Evolutionary conservation across 257 asterid genomes (phyloP), one percentile per base, ranked within the genome.

Genomic region (Lithospermum erythrorhizon): DNA sequence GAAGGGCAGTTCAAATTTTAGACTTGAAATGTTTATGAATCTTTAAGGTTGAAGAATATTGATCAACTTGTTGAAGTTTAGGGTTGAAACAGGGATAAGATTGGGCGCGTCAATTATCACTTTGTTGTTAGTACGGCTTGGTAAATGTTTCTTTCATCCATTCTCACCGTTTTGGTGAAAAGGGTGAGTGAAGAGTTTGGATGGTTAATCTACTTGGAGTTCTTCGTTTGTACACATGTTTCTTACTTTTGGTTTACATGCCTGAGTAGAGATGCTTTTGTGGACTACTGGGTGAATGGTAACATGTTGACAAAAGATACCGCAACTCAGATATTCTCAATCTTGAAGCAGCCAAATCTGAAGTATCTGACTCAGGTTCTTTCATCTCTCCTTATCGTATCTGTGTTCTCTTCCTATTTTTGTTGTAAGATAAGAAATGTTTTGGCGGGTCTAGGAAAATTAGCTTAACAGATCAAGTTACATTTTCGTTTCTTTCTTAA

Each of bases 271-370:
- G 97, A 87, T 79, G 95, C 97, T 10, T 94, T 94, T 83, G 90
- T 83, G 18, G 82, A 94, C 62, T 87, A 76, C 78, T 94, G 99
- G 97, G 70, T 89, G 69, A 82, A 82, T 61, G 84, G 83, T 55
- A 94, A 82, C 78, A 83, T 89, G 94, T 80, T 94, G 87, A 82
- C 87, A 20, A 89, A 87, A 70, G 97, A 94, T 81, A 69, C 73
- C 68, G 88, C 93, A 68, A 69, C 87, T 9, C 99, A 94, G 72
- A 68, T 94, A 70, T 89, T 70, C 75, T 73, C 83, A 65, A 78
- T 94, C 71, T 79, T 94, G 90, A 89, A 94, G 82, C 97, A 86
- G 78, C 80, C 96, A 49, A 94, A 89, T 70, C 72, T 66, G 71
- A 87, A 55, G 72, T 75, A 83, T 77, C 78, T 94, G 71, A 69